Conservation (phyloP, 1,284 basidiomycete species). For the Prillingera fragicola region DNA sequence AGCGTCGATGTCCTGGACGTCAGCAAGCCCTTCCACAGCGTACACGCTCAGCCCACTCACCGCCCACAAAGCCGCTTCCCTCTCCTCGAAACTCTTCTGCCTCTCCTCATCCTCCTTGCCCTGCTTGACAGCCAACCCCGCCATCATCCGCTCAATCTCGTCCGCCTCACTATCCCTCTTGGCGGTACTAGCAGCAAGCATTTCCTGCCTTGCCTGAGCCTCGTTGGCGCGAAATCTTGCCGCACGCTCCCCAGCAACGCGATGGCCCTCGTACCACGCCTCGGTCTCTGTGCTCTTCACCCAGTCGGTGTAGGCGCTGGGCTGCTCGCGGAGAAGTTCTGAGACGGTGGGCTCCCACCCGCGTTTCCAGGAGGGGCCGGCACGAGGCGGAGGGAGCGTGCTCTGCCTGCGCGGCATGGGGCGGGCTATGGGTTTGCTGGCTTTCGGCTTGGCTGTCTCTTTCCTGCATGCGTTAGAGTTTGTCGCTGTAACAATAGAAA, state of each 20-base stretch:
- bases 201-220: slow-evolving; percentile 10
- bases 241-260: slow-evolving; percentile 2
- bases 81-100: slow-evolving; percentile 26
- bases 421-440: not conserved
- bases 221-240: slow-evolving; percentile 6
- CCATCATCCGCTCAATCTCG: slow-evolving; percentile 31
- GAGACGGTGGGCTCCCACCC: slow-evolving; percentile 11
- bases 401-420: not conserved
- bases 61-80: slow-evolving; percentile 36
- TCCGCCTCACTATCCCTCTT: slow-evolving; percentile 25
- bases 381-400: not conserved
- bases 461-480: not conserved
- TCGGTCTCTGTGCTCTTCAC: slow-evolving; percentile 31
- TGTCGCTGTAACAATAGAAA: not conserved
- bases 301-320: slow-evolving; percentile 28
- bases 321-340: slow-evolving; percentile 23
- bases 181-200: slow-evolving; percentile 12
- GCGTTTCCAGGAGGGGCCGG: not conserved
- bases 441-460: not conserved
- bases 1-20: slow-evolving; percentile 32
- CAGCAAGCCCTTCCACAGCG: not conserved
- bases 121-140: slow-evolving; percentile 30
- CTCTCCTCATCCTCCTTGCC: slow-evolving; percentile 31
- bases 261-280: slow-evolving; percentile 23
- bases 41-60: slow-evolving; percentile 19